phyloP scores from a whole-genome alignment of 2,329 filamentous ascomycete genomes.

The Chaetoscypha palmicola region DNA sequence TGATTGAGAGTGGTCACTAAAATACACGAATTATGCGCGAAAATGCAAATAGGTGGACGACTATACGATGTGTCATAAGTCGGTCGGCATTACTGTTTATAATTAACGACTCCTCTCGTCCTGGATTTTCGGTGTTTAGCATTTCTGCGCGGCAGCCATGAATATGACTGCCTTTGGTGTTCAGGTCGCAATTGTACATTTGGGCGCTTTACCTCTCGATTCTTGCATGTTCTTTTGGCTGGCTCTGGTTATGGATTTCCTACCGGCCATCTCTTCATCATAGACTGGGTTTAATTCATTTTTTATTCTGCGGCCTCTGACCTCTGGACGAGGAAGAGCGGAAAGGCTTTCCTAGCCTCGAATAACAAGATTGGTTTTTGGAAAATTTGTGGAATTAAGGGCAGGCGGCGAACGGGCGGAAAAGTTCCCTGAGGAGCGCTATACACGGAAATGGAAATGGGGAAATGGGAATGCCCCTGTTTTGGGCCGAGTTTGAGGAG shows the following conservation, averaged over 20 bases:
- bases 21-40: not conserved
- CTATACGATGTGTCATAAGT: slow-evolving; percentile 1
- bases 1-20: slow-evolving; percentile 24
- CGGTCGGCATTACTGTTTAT: slow-evolving; percentile 8
- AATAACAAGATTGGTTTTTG: slow-evolving; percentile 3
- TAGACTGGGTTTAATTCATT: slow-evolving; percentile 19
- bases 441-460: not conserved
- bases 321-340: not conserved
- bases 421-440: not conserved
- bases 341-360: slow-evolving; percentile 3
- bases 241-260: slow-evolving; percentile 2
- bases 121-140: slow-evolving; percentile 15
- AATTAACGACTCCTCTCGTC: slow-evolving; percentile 10
- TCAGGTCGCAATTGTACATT: slow-evolving; percentile 18
- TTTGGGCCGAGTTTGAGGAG: not conserved
- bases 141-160: slow-evolving; percentile 24
- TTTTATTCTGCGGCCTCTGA: not conserved
- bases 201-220: slow-evolving; percentile 21
- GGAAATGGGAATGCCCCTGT: not conserved
- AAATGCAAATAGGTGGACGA: not conserved
- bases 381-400: not conserved
- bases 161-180: slow-evolving; percentile 10
- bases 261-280: slow-evolving; percentile 11
- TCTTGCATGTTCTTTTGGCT: slow-evolving; percentile 26
- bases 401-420: not conserved